phyloP scores from a whole-genome alignment of 768 basidiomycete genomes.

The Rhodotorula taiwanensis region DNA sequence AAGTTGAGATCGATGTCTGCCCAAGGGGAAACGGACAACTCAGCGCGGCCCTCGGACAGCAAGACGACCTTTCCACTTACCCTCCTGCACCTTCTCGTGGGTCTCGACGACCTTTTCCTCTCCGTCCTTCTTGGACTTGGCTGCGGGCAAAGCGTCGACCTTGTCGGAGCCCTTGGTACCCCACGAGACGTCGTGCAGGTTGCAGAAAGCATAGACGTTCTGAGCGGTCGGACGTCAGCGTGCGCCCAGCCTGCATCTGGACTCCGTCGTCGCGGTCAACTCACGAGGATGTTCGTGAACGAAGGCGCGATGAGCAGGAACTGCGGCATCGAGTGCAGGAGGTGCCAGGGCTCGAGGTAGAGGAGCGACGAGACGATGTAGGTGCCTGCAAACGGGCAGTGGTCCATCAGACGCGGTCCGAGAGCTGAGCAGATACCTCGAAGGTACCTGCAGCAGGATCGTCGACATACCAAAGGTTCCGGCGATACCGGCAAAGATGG shows the following conservation, averaged over 20 bases:
- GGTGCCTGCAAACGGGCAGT: constrained; percentile 63
- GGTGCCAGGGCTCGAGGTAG: constrained; percentile 84
- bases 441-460: too few species aligned
- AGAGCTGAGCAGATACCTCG: constrained; percentile 49
- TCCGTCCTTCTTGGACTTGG: constrained; percentile 73
- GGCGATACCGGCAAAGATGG: constrained; percentile 40
- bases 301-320: constrained; percentile 83
- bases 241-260: too few species aligned
- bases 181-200: constrained; percentile 86
- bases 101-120: constrained; percentile 74
- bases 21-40: neutral
- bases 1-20: constrained; percentile 82
- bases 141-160: constrained; percentile 80
- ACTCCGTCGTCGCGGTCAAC: neutral
- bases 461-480: constrained; percentile 33
- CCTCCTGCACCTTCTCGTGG: constrained; percentile 63
- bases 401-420: too few species aligned
- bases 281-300: constrained; percentile 70
- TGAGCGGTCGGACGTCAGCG: constrained; percentile 5
- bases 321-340: constrained; percentile 89
- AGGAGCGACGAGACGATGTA: constrained; percentile 39
- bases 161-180: constrained; percentile 94
- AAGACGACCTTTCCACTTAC: too few species aligned
- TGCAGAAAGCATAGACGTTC: constrained; percentile 96
- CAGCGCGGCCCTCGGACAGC: too few species aligned